Evolutionary conservation across 805 yeast genomes (phyloP).

Genomic region (Schwanniomyces pseudopolymorphus): DNA sequence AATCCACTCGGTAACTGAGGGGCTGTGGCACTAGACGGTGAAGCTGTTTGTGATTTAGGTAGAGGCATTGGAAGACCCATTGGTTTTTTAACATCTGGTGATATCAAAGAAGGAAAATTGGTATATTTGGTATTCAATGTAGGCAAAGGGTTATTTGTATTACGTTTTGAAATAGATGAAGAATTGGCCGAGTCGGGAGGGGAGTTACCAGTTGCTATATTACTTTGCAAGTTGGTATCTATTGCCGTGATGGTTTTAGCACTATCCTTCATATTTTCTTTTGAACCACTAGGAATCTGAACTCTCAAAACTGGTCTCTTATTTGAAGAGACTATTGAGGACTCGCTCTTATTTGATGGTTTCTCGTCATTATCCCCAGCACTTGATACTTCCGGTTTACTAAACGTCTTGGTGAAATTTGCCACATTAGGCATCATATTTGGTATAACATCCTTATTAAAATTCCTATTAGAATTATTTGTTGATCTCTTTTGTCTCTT

Average conservation of each 20-base stretch:
- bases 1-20: slow-evolving; percentile 33
- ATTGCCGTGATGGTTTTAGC: slow-evolving; percentile 48
- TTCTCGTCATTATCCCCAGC: not conserved
- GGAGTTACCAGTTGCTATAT: not conserved
- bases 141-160: not conserved
- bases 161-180: slow-evolving; percentile 2
- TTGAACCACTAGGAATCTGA: slow-evolving; percentile 57
- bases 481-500: slow-evolving; percentile 24
- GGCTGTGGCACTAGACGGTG: slow-evolving; percentile 40
- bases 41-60: slow-evolving; percentile 41
- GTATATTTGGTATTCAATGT: slow-evolving; percentile 17
- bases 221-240: slow-evolving; percentile 18
- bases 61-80: slow-evolving; percentile 29
- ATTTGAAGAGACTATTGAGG: not conserved
- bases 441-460: not conserved
- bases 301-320: slow-evolving; percentile 61
- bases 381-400: slow-evolving; percentile 11
- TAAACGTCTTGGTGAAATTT: slow-evolving; percentile 8
- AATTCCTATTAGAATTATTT: slow-evolving; percentile 6
- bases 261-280: slow-evolving; percentile 34
- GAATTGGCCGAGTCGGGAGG: slow-evolving; percentile 9
- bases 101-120: slow-evolving; percentile 22
- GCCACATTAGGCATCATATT: slow-evolving; percentile 16
- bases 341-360: not conserved
- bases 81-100: slow-evolving; percentile 32